Base-by-base conservation (phyloP, 2,329 filamentous ascomycete species). In the Biscogniauxia marginata region DNA sequence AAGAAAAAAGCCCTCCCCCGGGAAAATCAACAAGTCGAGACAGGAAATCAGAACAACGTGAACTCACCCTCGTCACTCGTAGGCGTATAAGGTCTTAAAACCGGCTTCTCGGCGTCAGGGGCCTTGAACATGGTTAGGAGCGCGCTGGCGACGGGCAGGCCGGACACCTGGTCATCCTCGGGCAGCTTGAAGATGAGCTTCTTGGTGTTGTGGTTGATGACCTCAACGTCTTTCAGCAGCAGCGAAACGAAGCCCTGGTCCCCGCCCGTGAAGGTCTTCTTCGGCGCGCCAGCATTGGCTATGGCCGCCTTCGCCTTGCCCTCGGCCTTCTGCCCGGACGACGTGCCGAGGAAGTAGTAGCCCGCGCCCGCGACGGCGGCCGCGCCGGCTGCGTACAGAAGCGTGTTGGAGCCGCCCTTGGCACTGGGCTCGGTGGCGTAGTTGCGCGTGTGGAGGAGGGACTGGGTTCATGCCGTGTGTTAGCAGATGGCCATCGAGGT, bases 151-250 rank as follows among this genome's bases (percentile, higher is more conserved):
- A 96, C 79, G 34, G 83, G 76, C 57, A 99, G 78, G 46, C 95
- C 95, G 56, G 90, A 93, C 52, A 96, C 88, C 75, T 88, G 85
- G 72, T 96, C 89, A 61, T 85, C 81, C 73, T 96, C 90, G 16
- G 91, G 90, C 46, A 98, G 85, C 68, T 88, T 86, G 77, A 99
- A 98, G 67, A 90, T 87, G 72, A 98, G 82, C 67, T 84, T 87
- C 86, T 98, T 98, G 67, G 92, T 96, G 82, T 98, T 98, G 82
- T 93, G 89, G 80, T 91, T 97, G 77, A 97, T 76, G 47, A 80
- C 77, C 77, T 96, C 89, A 50, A 92, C 83, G 54, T 88, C 85
- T 55, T 91, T 84, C 55, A 98, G 81, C 77, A 89, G 87, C 65
- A 98, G 82, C 60, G 86, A 86, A 62, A 97, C 74, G 77, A 92